A percentile compares a stretch with the other conserved stretches of the same genome.
Conservation (phyloP, 2,329 filamentous ascomycete genomes). For the Pseudogymnoascus sp. region DNA sequence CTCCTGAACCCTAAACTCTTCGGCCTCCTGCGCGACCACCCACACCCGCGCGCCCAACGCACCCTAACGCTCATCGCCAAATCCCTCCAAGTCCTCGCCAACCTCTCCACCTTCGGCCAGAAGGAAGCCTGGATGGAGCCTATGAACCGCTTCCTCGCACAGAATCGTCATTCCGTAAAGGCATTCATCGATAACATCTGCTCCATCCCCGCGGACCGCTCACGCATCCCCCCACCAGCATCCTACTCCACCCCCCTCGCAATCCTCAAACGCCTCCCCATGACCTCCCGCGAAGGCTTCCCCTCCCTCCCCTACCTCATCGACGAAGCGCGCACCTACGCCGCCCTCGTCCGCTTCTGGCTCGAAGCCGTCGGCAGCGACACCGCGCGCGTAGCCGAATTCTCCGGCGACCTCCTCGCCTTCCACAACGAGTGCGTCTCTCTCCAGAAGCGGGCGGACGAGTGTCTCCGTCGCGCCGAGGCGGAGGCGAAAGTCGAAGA, state of each 20-base stretch:
- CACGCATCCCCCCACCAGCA: conserved; percentile 58
- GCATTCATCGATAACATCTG: conserved; percentile 82
- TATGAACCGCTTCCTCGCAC: conserved; percentile 80
- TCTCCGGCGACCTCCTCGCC: conserved; percentile 23
- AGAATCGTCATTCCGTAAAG: conserved; percentile 72
- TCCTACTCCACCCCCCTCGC: conserved; percentile 89
- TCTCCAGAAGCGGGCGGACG: conserved; percentile 25
- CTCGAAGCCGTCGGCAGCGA: conserved; percentile 40
- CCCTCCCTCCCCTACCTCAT: conserved; percentile 88
- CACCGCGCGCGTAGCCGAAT: conserved; percentile 6
- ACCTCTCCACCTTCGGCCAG: conserved; percentile 82
- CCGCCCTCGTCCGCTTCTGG: conserved; percentile 75
- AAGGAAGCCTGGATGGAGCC: conserved; percentile 99
- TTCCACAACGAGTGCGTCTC: conserved; percentile 25
- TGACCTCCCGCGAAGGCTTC: conserved; percentile 80
- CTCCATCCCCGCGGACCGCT: conserved; percentile 64
- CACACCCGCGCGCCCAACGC: conserved; percentile 71
- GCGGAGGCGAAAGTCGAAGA: conserved; percentile 16
- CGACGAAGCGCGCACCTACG: conserved; percentile 78
- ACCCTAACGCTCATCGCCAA: conserved; percentile 90
- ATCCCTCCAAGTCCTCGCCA: conserved; percentile 80
- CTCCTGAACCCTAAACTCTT: conserved; percentile 93
- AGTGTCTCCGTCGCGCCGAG: conserved; percentile 26
- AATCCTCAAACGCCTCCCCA: conserved; percentile 73
- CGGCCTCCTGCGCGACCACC: conserved; percentile 73